Percentiles rank a stretch among this genome's conserved stretches.
Evolutionary conservation across 2,329 filamentous ascomycete species (phyloP).

Genomic region (Beauveria sp.): DNA sequence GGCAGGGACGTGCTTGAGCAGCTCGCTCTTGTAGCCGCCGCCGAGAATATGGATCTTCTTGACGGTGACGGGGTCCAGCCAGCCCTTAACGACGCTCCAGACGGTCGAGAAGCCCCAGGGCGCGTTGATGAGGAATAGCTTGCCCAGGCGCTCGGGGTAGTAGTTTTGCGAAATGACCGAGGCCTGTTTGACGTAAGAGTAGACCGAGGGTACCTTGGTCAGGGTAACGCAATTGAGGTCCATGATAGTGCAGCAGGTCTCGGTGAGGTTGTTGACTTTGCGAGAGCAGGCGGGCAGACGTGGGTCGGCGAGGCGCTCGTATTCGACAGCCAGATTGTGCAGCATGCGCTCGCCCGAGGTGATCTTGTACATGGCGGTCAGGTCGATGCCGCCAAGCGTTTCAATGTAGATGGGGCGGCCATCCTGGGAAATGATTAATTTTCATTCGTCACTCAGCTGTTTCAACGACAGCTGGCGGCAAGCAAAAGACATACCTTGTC

Average conservation of each 20-base stretch:
- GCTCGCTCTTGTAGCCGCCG: constrained; percentile 70
- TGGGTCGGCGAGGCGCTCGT: constrained; percentile 91
- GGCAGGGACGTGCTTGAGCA: constrained; percentile 74
- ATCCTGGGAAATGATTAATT: constrained; percentile 49
- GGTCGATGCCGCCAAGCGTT: constrained; percentile 86
- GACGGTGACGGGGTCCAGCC: constrained; percentile 94
- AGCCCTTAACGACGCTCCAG: constrained; percentile 82
- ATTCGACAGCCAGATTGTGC: constrained; percentile 92
- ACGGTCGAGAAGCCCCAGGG: constrained; percentile 89
- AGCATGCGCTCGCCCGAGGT: constrained; percentile 91
- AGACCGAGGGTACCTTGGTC: constrained; percentile 72
- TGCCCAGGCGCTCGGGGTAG: constrained; percentile 94
- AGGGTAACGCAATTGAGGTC: constrained; percentile 92
- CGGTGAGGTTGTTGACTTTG: constrained; percentile 79
- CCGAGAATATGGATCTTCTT: constrained; percentile 92
- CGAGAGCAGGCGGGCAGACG: constrained; percentile 92
- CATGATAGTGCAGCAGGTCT: constrained; percentile 98
- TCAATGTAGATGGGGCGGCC: constrained; percentile 97
- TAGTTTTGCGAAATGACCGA: constrained; percentile 95
- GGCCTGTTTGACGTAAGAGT: constrained; percentile 77
- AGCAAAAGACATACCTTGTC: constrained; percentile 53
- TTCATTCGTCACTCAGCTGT: not conserved
- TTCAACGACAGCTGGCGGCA: not conserved
- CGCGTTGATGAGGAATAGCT: constrained; percentile 96
- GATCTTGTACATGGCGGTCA: constrained; percentile 85